Conservation (phyloP, 306 rosid species). For the Malus sieversii region DNA sequence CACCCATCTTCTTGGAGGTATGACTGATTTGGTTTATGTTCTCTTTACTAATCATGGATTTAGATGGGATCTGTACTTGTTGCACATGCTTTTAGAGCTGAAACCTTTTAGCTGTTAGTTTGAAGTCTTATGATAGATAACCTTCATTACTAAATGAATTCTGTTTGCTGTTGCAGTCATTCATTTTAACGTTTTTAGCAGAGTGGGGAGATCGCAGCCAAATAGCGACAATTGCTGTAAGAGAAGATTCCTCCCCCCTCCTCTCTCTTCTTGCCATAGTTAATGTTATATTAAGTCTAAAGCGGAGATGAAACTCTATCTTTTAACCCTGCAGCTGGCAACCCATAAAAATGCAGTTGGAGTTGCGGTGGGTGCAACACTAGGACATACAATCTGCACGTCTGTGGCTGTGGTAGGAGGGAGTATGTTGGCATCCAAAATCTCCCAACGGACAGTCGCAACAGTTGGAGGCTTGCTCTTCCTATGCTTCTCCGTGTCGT, state of each 20-base stretch:
- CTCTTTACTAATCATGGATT: neutral
- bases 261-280: neutral
- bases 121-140: neutral
- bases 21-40: neutral
- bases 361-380: conserved; percentile 86
- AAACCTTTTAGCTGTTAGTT: neutral
- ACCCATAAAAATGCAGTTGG: conserved; percentile 96
- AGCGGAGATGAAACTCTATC: neutral
- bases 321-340: conserved; percentile 58
- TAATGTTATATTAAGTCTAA: neutral
- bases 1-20: conserved; percentile 97
- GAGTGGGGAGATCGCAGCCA: conserved; percentile 99
- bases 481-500: conserved; percentile 85
- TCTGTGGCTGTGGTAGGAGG: conserved; percentile 96
- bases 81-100: neutral
- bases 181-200: conserved; percentile 85
- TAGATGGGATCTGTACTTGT: neutral
- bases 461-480: conserved; percentile 94
- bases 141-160: conserved; percentile 2
- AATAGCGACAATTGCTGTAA: conserved; percentile 97
- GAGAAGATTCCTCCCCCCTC: conserved; percentile 25
- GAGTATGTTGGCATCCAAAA: conserved; percentile 93
- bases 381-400: conserved; percentile 95
- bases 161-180: conserved; percentile 55
- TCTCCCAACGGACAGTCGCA: conserved; percentile 97